A percentile compares a stretch with the other conserved stretches of the same genome.
Conservation (phyloP, 345 rosid genomes). For the Eutrema yunnanense region DNA sequence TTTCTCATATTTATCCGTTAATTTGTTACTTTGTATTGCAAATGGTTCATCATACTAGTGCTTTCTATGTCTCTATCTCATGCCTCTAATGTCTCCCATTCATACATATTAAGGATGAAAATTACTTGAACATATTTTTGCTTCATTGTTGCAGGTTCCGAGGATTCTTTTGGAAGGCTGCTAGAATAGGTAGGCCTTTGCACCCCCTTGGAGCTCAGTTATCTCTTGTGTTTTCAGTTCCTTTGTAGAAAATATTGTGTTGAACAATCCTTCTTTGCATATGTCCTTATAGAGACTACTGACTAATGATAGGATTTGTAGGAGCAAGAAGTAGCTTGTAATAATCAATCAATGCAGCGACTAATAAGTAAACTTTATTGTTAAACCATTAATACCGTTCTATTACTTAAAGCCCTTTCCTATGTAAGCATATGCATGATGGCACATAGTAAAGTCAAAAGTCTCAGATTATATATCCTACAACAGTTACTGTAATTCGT, state of each 20-base stretch:
- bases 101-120: not conserved
- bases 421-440: not conserved
- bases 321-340: not conserved
- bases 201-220: not conserved
- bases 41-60: not conserved
- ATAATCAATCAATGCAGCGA: not conserved
- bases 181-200: slow-evolving; percentile 71
- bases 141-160: slow-evolving; percentile 53
- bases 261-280: not conserved
- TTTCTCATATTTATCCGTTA: not conserved
- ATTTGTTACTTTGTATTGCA: not conserved
- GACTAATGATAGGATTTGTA: not conserved
- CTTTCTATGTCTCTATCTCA: not conserved
- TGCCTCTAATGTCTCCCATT: not conserved
- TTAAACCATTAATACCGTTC: not conserved
- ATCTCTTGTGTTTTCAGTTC: not conserved
- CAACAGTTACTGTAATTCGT: not conserved
- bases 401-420: not conserved
- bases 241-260: not conserved
- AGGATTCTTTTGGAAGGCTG: slow-evolving; percentile 97
- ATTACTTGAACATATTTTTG: not conserved
- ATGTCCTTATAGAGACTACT: not conserved
- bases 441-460: not conserved
- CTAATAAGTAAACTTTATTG: not conserved
- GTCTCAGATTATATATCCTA: not conserved